A percentile compares a stretch with the other conserved stretches of the same genome.
These are phyloP conservation scores for Ligustrum vulgare DNA, from an alignment of 257 asterid genomes.

Conservation along the genomic window DNA sequence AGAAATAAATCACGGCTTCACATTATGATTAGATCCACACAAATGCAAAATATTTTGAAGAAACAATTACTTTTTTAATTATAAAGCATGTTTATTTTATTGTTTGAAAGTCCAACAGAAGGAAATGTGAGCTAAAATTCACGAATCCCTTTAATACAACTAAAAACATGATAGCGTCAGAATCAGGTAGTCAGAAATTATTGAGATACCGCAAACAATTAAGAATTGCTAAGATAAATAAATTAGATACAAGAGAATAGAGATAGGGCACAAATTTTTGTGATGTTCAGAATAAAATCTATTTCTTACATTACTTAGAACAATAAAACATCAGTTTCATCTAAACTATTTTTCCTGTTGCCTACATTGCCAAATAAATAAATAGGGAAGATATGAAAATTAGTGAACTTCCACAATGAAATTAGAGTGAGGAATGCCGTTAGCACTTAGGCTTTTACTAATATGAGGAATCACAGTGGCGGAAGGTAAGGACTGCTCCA, in stretches of 20 bases:
- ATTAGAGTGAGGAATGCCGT: not conserved
- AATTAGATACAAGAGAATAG: not conserved
- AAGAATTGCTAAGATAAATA: not conserved
- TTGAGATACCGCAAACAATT: not conserved
- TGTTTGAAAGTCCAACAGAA: not conserved
- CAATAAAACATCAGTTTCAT: not conserved
- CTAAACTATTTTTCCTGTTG: not conserved
- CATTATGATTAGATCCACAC: not conserved
- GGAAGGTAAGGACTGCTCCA: not conserved
- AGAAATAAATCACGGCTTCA: not conserved
- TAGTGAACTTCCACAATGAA: not conserved
- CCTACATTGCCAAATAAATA: not conserved
- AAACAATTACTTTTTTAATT: not conserved
- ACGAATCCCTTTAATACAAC: not conserved
- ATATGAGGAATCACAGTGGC: not conserved
- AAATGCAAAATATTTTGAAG: not conserved
- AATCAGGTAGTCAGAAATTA: not conserved
- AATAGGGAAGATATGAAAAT: not conserved
- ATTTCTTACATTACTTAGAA: not conserved
- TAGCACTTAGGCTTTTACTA: not conserved
- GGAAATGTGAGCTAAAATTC: not conserved
- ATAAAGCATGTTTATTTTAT: not conserved
- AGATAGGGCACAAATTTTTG: not conserved
- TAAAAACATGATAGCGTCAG: not conserved
- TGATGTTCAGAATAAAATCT: not conserved